phyloP scores from a whole-genome alignment of 2,329 filamentous ascomycete species.

The Akanthomyces dipterigenus region DNA sequence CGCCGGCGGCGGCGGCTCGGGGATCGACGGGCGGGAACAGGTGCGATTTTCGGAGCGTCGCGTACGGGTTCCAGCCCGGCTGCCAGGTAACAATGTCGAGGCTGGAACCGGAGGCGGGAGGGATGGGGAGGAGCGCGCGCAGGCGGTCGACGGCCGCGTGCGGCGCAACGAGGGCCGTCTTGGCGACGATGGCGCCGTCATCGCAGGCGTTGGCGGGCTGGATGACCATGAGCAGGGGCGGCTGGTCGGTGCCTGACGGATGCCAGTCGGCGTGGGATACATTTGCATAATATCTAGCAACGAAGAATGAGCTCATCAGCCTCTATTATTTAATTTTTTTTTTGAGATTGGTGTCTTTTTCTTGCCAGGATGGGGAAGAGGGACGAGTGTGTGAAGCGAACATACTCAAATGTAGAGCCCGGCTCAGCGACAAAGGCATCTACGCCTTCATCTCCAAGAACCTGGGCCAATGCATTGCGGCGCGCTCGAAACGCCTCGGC shows the following conservation, averaged over 20 bases:
- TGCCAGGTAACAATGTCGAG: slow-evolving; percentile 54
- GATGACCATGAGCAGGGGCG: slow-evolving; percentile 57
- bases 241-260: slow-evolving; percentile 58
- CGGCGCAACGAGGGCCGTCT: slow-evolving; percentile 52
- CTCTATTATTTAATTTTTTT: too few species aligned
- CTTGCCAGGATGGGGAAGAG: not conserved
- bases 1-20: not conserved
- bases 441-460: slow-evolving; percentile 41
- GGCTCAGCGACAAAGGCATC: slow-evolving; percentile 58
- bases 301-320: not conserved
- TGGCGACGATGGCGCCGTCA: slow-evolving; percentile 36
- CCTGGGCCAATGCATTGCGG: slow-evolving; percentile 48
- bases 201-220: slow-evolving; percentile 38
- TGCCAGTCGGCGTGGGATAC: slow-evolving; percentile 57
- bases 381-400: not conserved
- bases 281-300: slow-evolving; percentile 48
- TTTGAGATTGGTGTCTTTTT: too few species aligned
- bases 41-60: slow-evolving; percentile 40
- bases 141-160: slow-evolving; percentile 55
- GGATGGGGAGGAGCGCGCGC: slow-evolving; percentile 52
- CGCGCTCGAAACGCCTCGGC: slow-evolving; percentile 47
- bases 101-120: slow-evolving; percentile 27
- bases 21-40: slow-evolving; percentile 24
- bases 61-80: slow-evolving; percentile 59
- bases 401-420: slow-evolving; percentile 54